Percentiles rank a stretch among this genome's conserved stretches.
Conservation (phyloP, 2,329 filamentous ascomycete species). For the Colletotrichum tamarilloi region DNA sequence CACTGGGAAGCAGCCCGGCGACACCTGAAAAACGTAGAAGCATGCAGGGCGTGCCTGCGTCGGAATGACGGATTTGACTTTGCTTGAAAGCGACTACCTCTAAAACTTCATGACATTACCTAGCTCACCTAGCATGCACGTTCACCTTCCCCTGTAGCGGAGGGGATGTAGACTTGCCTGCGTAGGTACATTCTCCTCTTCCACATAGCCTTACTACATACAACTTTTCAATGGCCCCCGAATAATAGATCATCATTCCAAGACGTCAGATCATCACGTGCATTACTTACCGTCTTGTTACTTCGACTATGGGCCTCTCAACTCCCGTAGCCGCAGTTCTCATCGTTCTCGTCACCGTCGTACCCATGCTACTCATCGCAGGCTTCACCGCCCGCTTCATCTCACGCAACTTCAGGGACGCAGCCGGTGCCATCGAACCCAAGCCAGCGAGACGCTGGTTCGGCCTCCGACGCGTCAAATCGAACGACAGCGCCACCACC, state of each 20-base stretch:
- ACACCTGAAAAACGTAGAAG: slow-evolving; percentile 37
- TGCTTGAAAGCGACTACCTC: slow-evolving; percentile 27
- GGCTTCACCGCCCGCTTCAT: slow-evolving; percentile 23
- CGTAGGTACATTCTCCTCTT: not conserved
- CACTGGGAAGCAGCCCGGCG: slow-evolving; percentile 47
- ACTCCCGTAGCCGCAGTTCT: slow-evolving; percentile 12
- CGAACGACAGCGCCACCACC: not conserved
- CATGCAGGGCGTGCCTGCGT: slow-evolving; percentile 27
- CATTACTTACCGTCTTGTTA: not conserved
- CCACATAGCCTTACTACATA: not conserved
- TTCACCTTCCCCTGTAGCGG: not conserved
- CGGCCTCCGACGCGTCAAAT: slow-evolving; percentile 15
- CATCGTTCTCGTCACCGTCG: slow-evolving; percentile 23
- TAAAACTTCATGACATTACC: slow-evolving; percentile 24
- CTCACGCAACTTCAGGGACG: slow-evolving; percentile 28
- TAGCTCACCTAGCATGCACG: not conserved
- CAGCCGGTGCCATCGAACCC: slow-evolving; percentile 21
- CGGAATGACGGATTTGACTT: slow-evolving; percentile 17
- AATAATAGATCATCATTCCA: not conserved
- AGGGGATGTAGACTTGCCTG: not conserved
- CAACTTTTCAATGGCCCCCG: not conserved
- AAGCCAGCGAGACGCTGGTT: slow-evolving; percentile 15
- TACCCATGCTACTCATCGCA: not conserved
- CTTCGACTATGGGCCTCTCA: slow-evolving; percentile 26
- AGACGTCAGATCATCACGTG: not conserved